A percentile compares a stretch with the other conserved stretches of the same genome.
phyloP scores from a whole-genome alignment of 2,329 filamentous ascomycete species.

The Monosporascus sp. region DNA sequence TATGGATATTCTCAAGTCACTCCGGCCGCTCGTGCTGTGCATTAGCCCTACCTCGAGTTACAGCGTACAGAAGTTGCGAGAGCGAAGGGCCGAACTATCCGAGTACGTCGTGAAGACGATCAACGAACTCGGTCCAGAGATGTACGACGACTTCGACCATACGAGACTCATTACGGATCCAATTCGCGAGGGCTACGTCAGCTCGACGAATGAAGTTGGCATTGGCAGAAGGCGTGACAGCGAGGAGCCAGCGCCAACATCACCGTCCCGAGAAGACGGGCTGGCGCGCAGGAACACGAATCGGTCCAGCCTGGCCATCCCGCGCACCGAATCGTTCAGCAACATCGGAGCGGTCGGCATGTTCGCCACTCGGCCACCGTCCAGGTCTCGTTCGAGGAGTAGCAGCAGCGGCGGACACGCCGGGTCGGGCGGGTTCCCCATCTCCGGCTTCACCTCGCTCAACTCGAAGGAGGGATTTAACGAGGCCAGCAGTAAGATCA shows the following conservation, averaged over 20 bases:
- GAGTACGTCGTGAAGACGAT: constrained; percentile 84
- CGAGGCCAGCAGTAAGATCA: constrained; percentile 77
- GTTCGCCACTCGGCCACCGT: constrained; percentile 85
- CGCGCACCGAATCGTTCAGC: constrained; percentile 88
- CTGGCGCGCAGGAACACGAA: constrained; percentile 46
- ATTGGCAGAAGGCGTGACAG: constrained; percentile 11
- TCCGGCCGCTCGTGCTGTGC: constrained; percentile 80
- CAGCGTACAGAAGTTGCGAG: constrained; percentile 72
- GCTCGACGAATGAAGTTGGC: constrained; percentile 26
- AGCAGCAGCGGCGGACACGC: constrained; percentile 49
- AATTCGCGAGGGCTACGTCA: constrained; percentile 26
- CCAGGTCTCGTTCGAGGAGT: constrained; percentile 55
- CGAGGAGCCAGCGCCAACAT: constrained; percentile 18
- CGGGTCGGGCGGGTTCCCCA: constrained; percentile 55
- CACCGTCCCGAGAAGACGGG: constrained; percentile 17
- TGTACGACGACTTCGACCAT: constrained; percentile 93
- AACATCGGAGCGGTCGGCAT: constrained; percentile 84
- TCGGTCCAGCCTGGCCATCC: constrained; percentile 51
- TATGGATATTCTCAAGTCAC: constrained; percentile 96
- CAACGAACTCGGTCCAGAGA: constrained; percentile 89
- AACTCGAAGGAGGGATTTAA: constrained; percentile 69
- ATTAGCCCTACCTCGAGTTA: constrained; percentile 80
- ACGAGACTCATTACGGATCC: constrained; percentile 62
- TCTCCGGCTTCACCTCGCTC: constrained; percentile 64
- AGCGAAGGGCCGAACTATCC: constrained; percentile 67